Base-by-base conservation (phyloP, 1,139 yeast species). In the Meyerozyma guilliermondii region DNA sequence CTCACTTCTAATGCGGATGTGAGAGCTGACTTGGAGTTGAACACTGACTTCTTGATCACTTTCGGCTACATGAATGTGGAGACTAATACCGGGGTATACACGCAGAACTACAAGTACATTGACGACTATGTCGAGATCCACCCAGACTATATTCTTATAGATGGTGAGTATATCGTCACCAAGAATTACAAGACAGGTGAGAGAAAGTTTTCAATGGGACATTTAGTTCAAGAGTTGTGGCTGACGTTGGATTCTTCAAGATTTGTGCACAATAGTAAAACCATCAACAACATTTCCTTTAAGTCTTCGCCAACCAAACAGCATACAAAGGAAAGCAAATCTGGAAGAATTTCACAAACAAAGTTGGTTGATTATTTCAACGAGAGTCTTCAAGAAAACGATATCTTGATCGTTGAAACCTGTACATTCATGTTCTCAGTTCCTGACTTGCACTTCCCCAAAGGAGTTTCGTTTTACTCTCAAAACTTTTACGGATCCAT, bases 401-500 rank as follows among this genome's bases (percentile, higher is more conserved):
- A 87, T 58, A 70, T 82, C 22, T 58, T 88, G 11, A 71, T 88
- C 35, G 73, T 80, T 38, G 96, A 89, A 53, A 84, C 92, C 5
- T 88, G 95, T 45, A 80, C 95, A 2, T 78, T 85, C 59, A 77
- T 82, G 59, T 87, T 87, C 63, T 86, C 82, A 1, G 56, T 82
- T 37, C 78, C 86, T 22, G 91, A 84, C 52, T 55, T 83, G 24
- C 62, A 65, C 46, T 70, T 87, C 43, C 87, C 89, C 31, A 50
- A 60, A 20, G 72, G 76, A 44, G 65, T 71, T 24, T 67, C 67
- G 46, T 68, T 74, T 47, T 66, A 83, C 42, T 71, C 86, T 5
- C 95, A 87, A 58, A 74, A 78, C 43, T 84, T 81, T 55, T 88
- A 83, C 58, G 81, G 91, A 1, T 86, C 95, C 1, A 88, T 88